Conservation (phyloP, 2,329 filamentous ascomycete species). For the Berkeleyomyces basicola region DNA sequence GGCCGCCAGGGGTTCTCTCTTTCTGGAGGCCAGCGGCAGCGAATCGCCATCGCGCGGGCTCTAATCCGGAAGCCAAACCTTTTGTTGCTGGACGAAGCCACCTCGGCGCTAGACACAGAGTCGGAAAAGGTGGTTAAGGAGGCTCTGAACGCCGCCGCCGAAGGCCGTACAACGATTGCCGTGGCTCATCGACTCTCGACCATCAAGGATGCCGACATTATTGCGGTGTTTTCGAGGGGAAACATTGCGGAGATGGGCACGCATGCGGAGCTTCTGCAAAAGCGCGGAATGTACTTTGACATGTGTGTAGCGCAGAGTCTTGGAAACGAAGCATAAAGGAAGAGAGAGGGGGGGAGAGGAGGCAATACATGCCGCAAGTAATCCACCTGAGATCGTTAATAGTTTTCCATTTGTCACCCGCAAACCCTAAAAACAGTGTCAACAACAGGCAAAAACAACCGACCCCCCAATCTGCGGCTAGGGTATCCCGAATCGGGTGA, state of each 20-base stretch:
- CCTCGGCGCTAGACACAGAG: conserved; percentile 44
- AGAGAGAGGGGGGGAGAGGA: background rate
- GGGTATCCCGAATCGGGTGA: background rate
- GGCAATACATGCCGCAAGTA: background rate
- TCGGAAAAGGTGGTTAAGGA: conserved; percentile 49
- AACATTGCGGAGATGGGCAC: conserved; percentile 43
- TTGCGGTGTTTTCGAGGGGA: conserved; percentile 44
- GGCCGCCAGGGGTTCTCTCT: conserved; percentile 52
- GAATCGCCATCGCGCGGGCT: conserved; percentile 55
- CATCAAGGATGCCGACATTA: conserved; percentile 41
- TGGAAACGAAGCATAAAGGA: conserved; percentile 19
- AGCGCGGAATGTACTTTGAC: conserved; percentile 32
- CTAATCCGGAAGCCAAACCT: conserved; percentile 50
- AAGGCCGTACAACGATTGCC: conserved; percentile 38
- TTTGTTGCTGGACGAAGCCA: conserved; percentile 59
- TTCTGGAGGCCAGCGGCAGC: conserved; percentile 57
- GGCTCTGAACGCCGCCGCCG: conserved; percentile 33
- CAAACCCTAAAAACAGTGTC: background rate
- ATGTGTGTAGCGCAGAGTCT: conserved; percentile 33
- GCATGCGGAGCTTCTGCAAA: conserved; percentile 38
- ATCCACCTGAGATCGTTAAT: background rate
- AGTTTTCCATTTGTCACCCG: background rate
- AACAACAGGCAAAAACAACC: background rate
- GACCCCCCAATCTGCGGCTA: background rate
- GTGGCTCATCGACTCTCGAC: conserved; percentile 45